Conservation (phyloP, 306 rosid genomes). For the Dalbergia oliveri region DNA sequence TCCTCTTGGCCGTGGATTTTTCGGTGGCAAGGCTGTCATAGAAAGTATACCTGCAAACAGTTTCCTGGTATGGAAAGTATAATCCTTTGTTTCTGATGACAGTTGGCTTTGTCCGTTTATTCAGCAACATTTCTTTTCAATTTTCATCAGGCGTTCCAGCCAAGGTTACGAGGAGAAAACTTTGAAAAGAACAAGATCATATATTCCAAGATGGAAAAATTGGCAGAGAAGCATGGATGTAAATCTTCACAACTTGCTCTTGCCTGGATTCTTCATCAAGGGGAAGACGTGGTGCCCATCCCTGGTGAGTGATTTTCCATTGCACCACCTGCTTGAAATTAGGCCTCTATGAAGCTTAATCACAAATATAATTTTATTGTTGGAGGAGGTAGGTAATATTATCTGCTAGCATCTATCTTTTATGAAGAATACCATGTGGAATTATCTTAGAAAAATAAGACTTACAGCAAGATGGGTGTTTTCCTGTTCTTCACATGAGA, state of each 20-base stretch:
- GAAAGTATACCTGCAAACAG: constrained; percentile 72
- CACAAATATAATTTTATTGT: background rate
- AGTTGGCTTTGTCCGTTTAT: constrained; percentile 1
- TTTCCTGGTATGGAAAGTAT: constrained; percentile 48
- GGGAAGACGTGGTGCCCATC: constrained; percentile 71
- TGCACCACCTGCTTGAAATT: background rate
- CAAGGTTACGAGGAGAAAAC: constrained; percentile 71
- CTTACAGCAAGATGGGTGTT: background rate
- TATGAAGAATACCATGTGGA: background rate
- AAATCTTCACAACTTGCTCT: constrained; percentile 72
- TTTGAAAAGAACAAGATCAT: constrained; percentile 67
- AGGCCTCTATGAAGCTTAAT: background rate
- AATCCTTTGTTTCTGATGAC: constrained; percentile 26
- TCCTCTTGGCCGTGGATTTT: constrained; percentile 92
- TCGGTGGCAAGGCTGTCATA: constrained; percentile 74
- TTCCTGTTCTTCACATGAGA: background rate
- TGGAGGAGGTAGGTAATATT: background rate
- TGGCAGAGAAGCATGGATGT: constrained; percentile 67
- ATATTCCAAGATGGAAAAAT: constrained; percentile 51
- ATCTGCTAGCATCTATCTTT: constrained; percentile 11
- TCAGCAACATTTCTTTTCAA: constrained; percentile 28
- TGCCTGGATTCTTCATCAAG: constrained; percentile 74
- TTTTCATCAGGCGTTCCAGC: constrained; percentile 52
- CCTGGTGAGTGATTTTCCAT: constrained; percentile 62
- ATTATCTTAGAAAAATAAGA: background rate